Evolutionary conservation across 306 rosid species (phyloP).

Genomic region (Morella rubra): DNA sequence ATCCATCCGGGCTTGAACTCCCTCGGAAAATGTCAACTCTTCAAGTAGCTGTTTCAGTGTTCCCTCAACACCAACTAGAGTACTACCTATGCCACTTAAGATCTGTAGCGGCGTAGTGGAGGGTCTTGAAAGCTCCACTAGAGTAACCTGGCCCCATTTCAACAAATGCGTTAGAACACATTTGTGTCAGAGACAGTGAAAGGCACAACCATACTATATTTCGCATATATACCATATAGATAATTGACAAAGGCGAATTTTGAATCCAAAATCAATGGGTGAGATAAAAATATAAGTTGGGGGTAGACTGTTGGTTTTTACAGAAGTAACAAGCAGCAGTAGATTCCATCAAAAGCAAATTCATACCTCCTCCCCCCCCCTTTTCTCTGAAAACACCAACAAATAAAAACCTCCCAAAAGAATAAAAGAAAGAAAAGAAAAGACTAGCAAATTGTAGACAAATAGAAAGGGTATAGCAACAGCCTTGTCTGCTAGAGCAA

Average conservation of each 20-base stretch:
- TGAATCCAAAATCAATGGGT: background rate
- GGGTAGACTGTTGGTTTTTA: background rate
- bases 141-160: slow-evolving; percentile 54
- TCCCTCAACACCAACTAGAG: slow-evolving; percentile 61
- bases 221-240: background rate
- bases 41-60: slow-evolving; percentile 57
- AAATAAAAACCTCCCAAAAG: background rate
- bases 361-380: background rate
- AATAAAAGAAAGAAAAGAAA: background rate
- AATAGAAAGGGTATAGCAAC: too few species aligned
- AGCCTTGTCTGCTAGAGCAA: too few species aligned
- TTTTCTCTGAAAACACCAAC: too few species aligned
- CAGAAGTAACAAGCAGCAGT: background rate
- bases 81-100: slow-evolving; percentile 64
- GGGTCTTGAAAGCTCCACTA: slow-evolving; percentile 83
- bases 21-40: slow-evolving; percentile 57
- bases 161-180: slow-evolving; percentile 6
- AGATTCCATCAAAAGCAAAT: background rate
- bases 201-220: slow-evolving; percentile 6
- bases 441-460: background rate
- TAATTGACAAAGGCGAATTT: background rate
- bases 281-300: background rate
- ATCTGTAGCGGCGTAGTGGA: slow-evolving; percentile 71
- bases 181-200: background rate
- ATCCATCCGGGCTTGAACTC: slow-evolving; percentile 90